These are phyloP conservation scores for Solanum etuberosum DNA, from an alignment of 257 asterid genomes.

Conservation along the genomic window DNA sequence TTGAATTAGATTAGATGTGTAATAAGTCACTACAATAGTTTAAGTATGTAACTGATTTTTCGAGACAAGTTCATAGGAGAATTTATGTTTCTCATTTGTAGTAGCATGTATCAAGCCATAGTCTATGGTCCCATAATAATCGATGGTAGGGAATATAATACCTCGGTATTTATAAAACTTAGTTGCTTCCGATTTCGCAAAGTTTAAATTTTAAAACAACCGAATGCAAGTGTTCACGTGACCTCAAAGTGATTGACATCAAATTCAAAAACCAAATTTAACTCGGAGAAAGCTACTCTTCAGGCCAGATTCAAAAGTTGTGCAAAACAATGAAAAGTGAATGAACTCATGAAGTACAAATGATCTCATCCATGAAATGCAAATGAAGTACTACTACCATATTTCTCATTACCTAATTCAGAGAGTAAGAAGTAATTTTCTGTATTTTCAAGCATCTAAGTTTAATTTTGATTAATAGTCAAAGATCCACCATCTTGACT, in stretches of 20 bases:
- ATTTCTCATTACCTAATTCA: too few relatives aligned
- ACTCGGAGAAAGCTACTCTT: background rate
- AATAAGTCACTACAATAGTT: too few relatives aligned
- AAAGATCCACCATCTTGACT: background rate
- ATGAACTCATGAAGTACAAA: too few relatives aligned
- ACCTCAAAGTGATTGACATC: background rate
- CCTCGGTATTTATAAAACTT: background rate
- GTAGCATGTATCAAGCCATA: too few relatives aligned
- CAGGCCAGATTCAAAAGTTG: background rate
- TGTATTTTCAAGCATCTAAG: background rate
- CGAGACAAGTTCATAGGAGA: too few relatives aligned
- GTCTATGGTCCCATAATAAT: background rate
- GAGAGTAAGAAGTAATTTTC: background rate
- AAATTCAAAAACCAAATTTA: background rate
- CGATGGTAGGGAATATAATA: background rate
- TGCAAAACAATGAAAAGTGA: background rate
- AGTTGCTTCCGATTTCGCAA: background rate
- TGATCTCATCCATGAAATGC: background rate
- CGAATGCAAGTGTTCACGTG: background rate
- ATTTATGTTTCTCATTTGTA: too few relatives aligned
- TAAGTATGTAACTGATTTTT: too few relatives aligned
- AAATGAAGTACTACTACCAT: background rate
- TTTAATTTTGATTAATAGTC: background rate
- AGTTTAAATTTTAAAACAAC: too few relatives aligned
- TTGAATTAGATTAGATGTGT: too few relatives aligned